phyloP scores from a whole-genome alignment of 164 flowering plant species.

The Umbilicus rupestris region DNA sequence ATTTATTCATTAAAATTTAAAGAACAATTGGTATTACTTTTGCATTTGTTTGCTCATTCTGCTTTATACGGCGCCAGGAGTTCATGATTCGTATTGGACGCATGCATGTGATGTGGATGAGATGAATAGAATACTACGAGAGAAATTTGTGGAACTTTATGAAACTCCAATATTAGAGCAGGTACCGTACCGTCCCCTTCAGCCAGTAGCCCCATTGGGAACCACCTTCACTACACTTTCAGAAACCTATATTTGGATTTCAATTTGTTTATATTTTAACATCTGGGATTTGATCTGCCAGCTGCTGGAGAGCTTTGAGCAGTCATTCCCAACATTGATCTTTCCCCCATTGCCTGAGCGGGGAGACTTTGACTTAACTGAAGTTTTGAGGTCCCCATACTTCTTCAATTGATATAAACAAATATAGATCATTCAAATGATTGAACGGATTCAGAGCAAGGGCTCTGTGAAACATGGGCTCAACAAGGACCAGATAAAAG shows the following conservation, averaged over 20 bases:
- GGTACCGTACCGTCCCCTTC: slow-evolving; percentile 25
- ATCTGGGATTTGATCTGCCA: slow-evolving; percentile 15
- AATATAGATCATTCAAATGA: background rate
- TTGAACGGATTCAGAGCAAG: background rate
- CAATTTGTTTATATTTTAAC: background rate
- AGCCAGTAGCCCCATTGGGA: background rate
- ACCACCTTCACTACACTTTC: background rate
- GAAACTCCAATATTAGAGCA: slow-evolving; percentile 75
- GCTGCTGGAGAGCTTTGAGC: slow-evolving; percentile 52
- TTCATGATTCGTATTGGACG: slow-evolving; percentile 96
- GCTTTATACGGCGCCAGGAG: background rate
- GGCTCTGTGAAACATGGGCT: background rate
- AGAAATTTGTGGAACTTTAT: slow-evolving; percentile 89
- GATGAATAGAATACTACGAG: slow-evolving; percentile 77
- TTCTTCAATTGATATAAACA: slow-evolving; percentile 37
- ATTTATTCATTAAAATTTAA: too few species aligned
- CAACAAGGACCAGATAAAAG: background rate
- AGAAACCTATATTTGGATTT: background rate
- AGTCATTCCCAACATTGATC: slow-evolving; percentile 34
- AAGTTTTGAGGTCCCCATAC: slow-evolving; percentile 44
- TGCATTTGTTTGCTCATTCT: background rate
- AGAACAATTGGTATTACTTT: background rate
- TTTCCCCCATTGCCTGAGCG: slow-evolving; percentile 62
- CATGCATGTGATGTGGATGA: slow-evolving; percentile 91
- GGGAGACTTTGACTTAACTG: slow-evolving; percentile 52